Conservation (phyloP, 192 early-diverging fungal genomes). For the Allomyces javanicus region DNA sequence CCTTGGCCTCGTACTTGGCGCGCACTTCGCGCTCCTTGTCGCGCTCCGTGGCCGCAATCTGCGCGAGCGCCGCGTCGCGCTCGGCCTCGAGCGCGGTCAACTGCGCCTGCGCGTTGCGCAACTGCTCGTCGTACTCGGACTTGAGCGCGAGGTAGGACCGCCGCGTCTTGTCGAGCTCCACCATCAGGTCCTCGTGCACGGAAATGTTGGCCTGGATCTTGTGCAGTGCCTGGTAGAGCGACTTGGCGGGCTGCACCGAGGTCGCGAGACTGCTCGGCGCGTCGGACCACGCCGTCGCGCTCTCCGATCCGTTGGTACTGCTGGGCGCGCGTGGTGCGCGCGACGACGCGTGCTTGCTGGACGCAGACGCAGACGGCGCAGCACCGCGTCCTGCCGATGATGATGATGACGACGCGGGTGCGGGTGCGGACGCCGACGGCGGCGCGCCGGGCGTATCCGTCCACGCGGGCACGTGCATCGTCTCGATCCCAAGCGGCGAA, state of each 20-base stretch:
- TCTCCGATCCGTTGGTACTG: too few relatives aligned
- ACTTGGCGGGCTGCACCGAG: conserved; percentile 1
- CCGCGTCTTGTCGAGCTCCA: conserved; percentile 31
- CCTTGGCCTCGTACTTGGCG: conserved; percentile 31
- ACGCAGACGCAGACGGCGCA: too few relatives aligned
- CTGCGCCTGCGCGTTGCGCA: conserved; percentile 34
- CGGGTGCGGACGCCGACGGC: too few relatives aligned
- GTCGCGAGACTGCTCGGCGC: too few relatives aligned
- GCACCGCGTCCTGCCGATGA: too few relatives aligned
- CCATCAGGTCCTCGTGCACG: conserved; percentile 36
- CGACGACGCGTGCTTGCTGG: too few relatives aligned
- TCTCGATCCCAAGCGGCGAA: too few relatives aligned
- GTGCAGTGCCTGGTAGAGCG: conserved; percentile 19
- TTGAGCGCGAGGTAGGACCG: conserved; percentile 32
- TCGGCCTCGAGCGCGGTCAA: conserved; percentile 33
- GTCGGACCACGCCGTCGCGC: too few relatives aligned
- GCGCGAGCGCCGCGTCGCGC: conserved; percentile 42
- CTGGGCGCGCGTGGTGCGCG: too few relatives aligned
- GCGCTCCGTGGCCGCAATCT: conserved; percentile 18
- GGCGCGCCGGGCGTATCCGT: too few relatives aligned
- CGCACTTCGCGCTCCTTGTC: conserved; percentile 15
- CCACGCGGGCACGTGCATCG: too few relatives aligned
- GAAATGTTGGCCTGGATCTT: conserved; percentile 36
- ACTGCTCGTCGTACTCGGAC: conserved; percentile 45
- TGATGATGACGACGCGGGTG: too few relatives aligned